Evolutionary conservation across 2,329 filamentous ascomycete species (phyloP).

Genomic region (Ceratocystis cubensis): DNA sequence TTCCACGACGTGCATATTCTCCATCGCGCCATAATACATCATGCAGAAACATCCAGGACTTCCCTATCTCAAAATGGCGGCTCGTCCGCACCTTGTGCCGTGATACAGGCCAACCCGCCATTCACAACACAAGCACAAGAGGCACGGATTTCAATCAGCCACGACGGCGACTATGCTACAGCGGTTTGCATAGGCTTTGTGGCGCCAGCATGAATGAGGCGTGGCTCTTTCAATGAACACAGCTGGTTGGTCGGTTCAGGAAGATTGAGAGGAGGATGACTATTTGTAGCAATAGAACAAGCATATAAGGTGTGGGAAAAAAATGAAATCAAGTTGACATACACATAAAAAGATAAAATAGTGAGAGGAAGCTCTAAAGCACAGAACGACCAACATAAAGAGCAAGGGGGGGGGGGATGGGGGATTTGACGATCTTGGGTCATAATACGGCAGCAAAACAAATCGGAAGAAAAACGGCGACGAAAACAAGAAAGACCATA

Average conservation of each 20-base stretch:
- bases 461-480: slow-evolving; percentile 6
- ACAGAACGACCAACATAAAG: slow-evolving; percentile 1
- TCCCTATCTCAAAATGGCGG: slow-evolving; percentile 6
- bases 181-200: slow-evolving; percentile 47
- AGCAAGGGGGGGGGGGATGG: neutral
- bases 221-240: neutral
- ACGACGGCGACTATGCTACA: slow-evolving; percentile 72
- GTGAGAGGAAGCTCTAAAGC: neutral
- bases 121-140: slow-evolving; percentile 30
- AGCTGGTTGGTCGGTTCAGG: too few species aligned
- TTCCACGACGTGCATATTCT: slow-evolving; percentile 48
- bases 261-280: neutral
- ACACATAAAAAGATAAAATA: slow-evolving; percentile 2
- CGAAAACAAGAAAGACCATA: slow-evolving; percentile 12
- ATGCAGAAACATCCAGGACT: neutral
- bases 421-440: neutral
- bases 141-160: slow-evolving; percentile 68
- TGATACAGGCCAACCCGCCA: slow-evolving; percentile 4
- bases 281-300: neutral
- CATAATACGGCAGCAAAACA: neutral
- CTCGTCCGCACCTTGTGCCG: slow-evolving; percentile 4
- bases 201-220: neutral
- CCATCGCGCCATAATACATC: slow-evolving; percentile 6
- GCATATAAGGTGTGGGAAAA: neutral
- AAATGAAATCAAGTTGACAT: slow-evolving; percentile 4